Evolutionary conservation across 345 rosid genomes (phyloP).

Genomic region (Cardamine chenopodiifolia): DNA sequence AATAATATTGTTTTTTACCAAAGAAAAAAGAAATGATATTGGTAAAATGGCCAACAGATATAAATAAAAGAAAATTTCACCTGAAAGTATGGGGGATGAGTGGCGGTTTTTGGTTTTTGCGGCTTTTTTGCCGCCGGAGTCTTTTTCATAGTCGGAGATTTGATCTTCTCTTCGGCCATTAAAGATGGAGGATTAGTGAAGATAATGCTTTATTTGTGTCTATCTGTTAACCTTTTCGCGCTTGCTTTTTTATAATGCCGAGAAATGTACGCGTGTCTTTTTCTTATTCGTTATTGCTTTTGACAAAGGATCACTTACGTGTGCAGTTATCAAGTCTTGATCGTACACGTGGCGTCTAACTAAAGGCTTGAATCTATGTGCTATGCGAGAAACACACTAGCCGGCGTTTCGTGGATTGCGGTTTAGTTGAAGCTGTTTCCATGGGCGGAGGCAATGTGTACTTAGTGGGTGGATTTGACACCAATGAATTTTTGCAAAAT

Average conservation of each 20-base stretch:
- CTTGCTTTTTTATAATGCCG: conserved; percentile 44
- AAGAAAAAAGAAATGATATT: no score
- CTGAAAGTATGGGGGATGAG: conserved; percentile 88
- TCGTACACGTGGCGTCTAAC: conserved; percentile 51
- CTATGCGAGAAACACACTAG: conserved; percentile 11
- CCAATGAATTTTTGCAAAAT: no score
- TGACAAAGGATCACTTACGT: conserved; percentile 50
- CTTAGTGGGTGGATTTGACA: no score
- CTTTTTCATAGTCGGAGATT: conserved; percentile 38
- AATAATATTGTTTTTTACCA: background rate
- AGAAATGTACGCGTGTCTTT: conserved; percentile 17
- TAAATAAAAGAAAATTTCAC: conserved; percentile 30
- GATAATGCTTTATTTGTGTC: background rate
- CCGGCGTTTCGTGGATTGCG: background rate
- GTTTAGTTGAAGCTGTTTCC: background rate
- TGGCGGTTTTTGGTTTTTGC: conserved; percentile 47
- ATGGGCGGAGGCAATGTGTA: no score
- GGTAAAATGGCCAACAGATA: background rate
- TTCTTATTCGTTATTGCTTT: background rate
- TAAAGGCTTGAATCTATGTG: background rate
- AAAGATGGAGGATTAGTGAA: conserved; percentile 1
- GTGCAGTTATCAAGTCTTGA: conserved; percentile 38
- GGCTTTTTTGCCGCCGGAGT: conserved; percentile 50
- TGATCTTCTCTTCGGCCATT: conserved; percentile 47
- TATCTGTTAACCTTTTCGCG: background rate